Base-by-base conservation (phyloP, 495 filamentous ascomycete species). In the Tuber brumale region DNA sequence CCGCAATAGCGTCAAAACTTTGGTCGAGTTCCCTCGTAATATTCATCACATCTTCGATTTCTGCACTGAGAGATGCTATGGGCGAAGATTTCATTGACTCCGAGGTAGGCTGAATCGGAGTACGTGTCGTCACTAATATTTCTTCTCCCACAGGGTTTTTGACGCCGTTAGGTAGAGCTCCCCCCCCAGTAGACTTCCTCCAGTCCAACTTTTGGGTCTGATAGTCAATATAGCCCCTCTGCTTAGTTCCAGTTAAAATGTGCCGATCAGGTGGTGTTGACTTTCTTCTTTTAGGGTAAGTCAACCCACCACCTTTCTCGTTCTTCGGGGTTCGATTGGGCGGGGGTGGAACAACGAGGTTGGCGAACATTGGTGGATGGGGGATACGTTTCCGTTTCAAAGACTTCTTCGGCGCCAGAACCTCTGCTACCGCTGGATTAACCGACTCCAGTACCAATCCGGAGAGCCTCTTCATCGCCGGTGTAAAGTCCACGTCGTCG, bases 91-190 rank as follows among this genome's bases (percentile, higher is more conserved):
- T 66, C 57, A 18, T 66, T 27, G 27, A 35, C 31, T 35, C 57
- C 27, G 14, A 18, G 14, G 57, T 16, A 27, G 57, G 57, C 57
- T 66, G 57, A 44, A 76, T 66, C 41, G 78, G 78, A 23, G 70
- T 71, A 41, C 66, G 27, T 43, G 74, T 80, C 31, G 78, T 80
- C 70, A 80, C 77, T 21, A 80, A 76, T 48, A 73, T 79, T 39
- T 79, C 78, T 71, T 80, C 78, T 4, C 73, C 77, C 69, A 80
- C 78, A 27, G 78, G 77, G 46, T 80, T 76, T 74, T 73, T 74
- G 35, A 80, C 31, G 46, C 78, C 77, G 69, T 76, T 74, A 10
- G 73, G 70, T n/a, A 80, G 73, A 42, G 78, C 75, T 14, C 78
- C 78, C 23, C 78, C 78, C 23, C 78, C 78, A 39, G 76, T 69